These are phyloP conservation scores for Macroventuria anomochaeta DNA, from an alignment of 2,329 filamentous ascomycete species.

Conservation along the genomic window DNA sequence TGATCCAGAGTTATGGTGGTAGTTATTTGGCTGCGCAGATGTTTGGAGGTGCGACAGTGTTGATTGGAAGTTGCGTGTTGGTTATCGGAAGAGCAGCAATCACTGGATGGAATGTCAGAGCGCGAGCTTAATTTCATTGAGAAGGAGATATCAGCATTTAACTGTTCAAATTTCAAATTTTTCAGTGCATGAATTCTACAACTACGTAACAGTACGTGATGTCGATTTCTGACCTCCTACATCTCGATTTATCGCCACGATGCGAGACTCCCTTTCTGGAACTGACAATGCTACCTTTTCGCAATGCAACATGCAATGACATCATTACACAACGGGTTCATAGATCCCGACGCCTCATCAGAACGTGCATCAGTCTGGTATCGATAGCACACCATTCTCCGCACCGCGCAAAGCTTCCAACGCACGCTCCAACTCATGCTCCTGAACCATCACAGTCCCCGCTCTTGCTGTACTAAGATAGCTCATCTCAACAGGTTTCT, in stretches of 20 bases:
- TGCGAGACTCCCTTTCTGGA: too few species aligned
- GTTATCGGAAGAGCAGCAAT: conserved; percentile 37
- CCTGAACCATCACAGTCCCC: conserved; percentile 84
- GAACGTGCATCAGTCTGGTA: conserved; percentile 16
- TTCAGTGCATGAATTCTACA: background rate
- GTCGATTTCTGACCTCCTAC: too few species aligned
- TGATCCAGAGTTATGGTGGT: conserved; percentile 52
- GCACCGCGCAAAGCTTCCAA: conserved; percentile 68
- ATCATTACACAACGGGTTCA: background rate
- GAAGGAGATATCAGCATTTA: background rate
- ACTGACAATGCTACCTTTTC: background rate
- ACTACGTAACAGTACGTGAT: background rate
- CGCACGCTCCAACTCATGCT: conserved; percentile 75
- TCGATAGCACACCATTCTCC: conserved; percentile 38
- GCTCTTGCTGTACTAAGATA: conserved; percentile 89
- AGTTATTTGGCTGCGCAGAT: conserved; percentile 55
- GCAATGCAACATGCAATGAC: background rate
- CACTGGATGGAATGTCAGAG: conserved; percentile 38
- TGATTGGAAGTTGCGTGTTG: conserved; percentile 39
- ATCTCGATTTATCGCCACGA: too few species aligned
- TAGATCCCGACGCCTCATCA: too few species aligned
- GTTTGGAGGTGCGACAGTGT: conserved; percentile 44
- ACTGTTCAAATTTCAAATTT: background rate
- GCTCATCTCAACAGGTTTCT: conserved; percentile 73
- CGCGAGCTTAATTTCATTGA: conserved; percentile 27